Base-by-base conservation (phyloP, 1,284 basidiomycete genomes). In the Apiotrichum montevideense region DNA sequence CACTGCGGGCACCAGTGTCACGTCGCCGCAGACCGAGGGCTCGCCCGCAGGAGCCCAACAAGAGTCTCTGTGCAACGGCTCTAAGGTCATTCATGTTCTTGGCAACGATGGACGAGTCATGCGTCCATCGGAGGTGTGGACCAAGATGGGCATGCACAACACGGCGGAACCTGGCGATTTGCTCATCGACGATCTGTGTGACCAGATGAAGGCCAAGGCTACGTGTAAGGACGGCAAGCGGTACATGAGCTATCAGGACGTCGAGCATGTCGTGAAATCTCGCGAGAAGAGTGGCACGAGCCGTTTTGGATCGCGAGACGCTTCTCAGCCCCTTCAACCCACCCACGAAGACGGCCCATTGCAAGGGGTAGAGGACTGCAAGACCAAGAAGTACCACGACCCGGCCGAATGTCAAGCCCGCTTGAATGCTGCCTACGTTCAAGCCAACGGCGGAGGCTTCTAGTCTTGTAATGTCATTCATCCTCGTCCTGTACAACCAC, bases 171-270 rank as follows among this genome's bases (percentile, higher is more conserved):
- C 66, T 5, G 64, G 66, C 48, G 65, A 74, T 35, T 58, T 77
- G n/a, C 56, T 76, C 37, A 70, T 77, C 46, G 75, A 77, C 53
- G 75, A 77, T 56, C 64, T 77, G 42, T 77, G 75, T 56, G 70
- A 72, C 50, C 66, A 70, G 58, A 74, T 77, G 69, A 62, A 66
- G 52, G 39, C 57, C 10, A 77, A 77, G 56, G 75, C 74, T 11
- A 71, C 67, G 3, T 74, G 72, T 51, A 67, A 64, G 52, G 75
- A 73, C 55, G 66, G 75, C 10, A 46, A 39, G 39, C 46, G 56
- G 37, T 63, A 55, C 51, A 57, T 63, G 56, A 59, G 51, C 32
- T 59, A 51, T 39, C 51, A 57, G 45, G 61, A 63, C 35, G 56
- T 63, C n/a, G 47, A 59, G 58, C 34, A 42, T 35, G 55, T 63